Evolutionary conservation across 768 basidiomycete genomes (phyloP).

Genomic region (Tylopilus vinaceipallidus): DNA sequence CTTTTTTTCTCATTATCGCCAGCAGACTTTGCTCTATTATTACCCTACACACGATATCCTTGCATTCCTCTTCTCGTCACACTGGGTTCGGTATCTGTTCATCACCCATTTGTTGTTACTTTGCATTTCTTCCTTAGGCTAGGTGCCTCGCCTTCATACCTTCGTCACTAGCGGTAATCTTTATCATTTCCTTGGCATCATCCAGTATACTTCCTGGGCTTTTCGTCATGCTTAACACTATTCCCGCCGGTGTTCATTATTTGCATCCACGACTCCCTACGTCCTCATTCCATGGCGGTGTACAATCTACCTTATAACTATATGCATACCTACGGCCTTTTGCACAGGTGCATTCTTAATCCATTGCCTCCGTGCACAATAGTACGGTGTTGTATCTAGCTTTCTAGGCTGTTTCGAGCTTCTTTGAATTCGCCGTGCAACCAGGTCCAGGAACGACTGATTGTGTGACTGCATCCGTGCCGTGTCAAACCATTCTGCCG

Average conservation of each 20-base stretch:
- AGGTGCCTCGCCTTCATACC: conserved; percentile 26
- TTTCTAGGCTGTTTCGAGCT: conserved; percentile 1
- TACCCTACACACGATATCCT: conserved; percentile 31
- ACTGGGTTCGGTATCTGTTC: conserved; percentile 25
- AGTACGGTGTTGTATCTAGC: conserved; percentile 16
- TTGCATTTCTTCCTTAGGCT: conserved; percentile 19
- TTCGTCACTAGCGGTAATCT: conserved; percentile 31
- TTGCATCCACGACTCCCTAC: conserved; percentile 30
- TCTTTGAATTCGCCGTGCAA: not conserved
- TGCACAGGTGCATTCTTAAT: conserved; percentile 33
- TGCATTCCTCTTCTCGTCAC: conserved; percentile 18
- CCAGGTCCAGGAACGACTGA: no score
- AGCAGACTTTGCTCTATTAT: conserved; percentile 22
- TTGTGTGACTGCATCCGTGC: not conserved
- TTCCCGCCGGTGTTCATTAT: conserved; percentile 20
- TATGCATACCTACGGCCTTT: conserved; percentile 34
- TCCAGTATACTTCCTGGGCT: conserved; percentile 26
- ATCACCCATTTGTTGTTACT: conserved; percentile 21
- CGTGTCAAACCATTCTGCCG: not conserved
- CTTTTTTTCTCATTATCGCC: conserved; percentile 11
- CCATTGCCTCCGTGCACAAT: conserved; percentile 19
- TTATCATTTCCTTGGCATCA: conserved; percentile 27
- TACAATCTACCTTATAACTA: conserved; percentile 37
- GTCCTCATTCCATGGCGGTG: conserved; percentile 26
- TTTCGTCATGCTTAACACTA: conserved; percentile 28